These are phyloP conservation scores for Gentiana macrophylla DNA, from an alignment of 257 asterid genomes.

Conservation along the genomic window DNA sequence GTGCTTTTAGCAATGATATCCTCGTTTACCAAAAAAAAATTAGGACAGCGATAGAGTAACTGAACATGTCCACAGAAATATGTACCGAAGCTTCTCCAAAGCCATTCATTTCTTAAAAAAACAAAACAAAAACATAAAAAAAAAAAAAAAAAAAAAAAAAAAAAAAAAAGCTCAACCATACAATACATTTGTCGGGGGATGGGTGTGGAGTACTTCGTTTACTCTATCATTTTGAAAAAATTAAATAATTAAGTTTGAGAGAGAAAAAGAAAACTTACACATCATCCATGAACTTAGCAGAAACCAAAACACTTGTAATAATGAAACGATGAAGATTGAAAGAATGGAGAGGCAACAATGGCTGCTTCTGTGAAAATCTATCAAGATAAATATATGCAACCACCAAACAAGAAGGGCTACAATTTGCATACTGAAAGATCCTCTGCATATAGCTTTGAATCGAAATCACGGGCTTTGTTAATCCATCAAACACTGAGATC, in stretches of 20 bases:
- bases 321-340: slow-evolving; percentile 78
- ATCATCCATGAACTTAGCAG: slow-evolving; percentile 97
- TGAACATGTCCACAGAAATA: no score
- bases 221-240: not conserved
- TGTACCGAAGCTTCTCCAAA: no score
- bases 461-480: slow-evolving; percentile 63
- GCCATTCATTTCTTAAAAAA: no score
- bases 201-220: no score
- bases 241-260: no score
- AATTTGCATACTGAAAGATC: slow-evolving; percentile 81
- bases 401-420: slow-evolving; percentile 87
- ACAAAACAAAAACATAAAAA: no score
- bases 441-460: slow-evolving; percentile 65
- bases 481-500: slow-evolving; percentile 75
- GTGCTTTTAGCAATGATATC: no score
- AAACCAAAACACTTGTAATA: slow-evolving; percentile 88
- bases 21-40: no score
- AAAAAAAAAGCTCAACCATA: no score
- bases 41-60: no score
- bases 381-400: slow-evolving; percentile 88
- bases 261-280: slow-evolving; percentile 34
- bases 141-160: no score
- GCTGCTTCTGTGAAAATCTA: slow-evolving; percentile 71
- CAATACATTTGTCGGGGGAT: no score
- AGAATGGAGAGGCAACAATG: slow-evolving; percentile 57